These are phyloP conservation scores for Scytalidium sp. DNA, from an alignment of 2,329 filamentous ascomycete genomes.

Conservation along the genomic window DNA sequence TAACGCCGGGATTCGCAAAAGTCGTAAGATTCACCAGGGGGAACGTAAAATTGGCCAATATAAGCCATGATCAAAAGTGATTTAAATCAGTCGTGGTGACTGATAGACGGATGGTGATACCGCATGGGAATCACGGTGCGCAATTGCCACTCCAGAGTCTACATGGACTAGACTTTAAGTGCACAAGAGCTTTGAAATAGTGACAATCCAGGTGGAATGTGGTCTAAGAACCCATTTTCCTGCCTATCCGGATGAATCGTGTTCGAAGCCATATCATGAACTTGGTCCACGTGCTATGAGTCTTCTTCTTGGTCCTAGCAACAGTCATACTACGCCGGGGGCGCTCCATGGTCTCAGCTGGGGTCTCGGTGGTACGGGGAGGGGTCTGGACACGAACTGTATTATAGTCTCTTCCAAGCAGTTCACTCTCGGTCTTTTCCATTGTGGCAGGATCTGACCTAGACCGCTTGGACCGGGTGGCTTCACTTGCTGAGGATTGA, in stretches of 20 bases:
- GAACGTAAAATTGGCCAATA: not conserved
- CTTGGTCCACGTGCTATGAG: constrained; percentile 58
- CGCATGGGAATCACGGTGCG: too few species aligned
- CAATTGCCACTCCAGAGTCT: too few species aligned
- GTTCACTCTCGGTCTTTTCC: constrained; percentile 19
- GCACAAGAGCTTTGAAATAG: not conserved
- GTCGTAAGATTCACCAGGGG: not conserved
- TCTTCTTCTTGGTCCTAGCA: constrained; percentile 48
- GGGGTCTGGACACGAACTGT: constrained; percentile 7
- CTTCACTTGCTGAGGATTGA: constrained; percentile 30
- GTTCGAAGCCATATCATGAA: constrained; percentile 65
- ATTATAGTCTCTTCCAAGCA: constrained; percentile 18
- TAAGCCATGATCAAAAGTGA: too few species aligned
- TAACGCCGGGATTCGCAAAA: not conserved
- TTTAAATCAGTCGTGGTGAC: too few species aligned
- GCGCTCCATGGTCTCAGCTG: not conserved
- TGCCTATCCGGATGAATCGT: constrained; percentile 41
- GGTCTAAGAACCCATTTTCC: not conserved
- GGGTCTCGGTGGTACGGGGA: constrained; percentile 1
- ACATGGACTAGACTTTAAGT: too few species aligned
- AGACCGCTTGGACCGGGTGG: constrained; percentile 36
- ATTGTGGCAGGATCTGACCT: constrained; percentile 30
- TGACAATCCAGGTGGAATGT: not conserved
- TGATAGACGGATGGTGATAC: too few species aligned
- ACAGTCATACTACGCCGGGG: not conserved